Evolutionary conservation across 805 yeast genomes (phyloP), one percentile per base, ranked within the genome.

Genomic region (Suhomyces sp.): DNA sequence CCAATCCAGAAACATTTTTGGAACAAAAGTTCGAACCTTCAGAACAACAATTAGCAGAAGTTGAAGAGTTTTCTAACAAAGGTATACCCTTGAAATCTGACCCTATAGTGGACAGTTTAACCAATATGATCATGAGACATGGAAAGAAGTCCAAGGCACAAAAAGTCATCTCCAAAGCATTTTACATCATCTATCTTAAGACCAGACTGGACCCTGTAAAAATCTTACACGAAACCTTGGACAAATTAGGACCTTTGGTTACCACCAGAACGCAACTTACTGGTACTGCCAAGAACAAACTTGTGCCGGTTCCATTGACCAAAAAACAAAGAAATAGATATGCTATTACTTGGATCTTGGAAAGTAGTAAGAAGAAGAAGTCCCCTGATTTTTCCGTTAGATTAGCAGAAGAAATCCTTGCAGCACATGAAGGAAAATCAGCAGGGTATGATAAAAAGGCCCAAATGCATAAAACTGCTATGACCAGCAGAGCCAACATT

Each of bases 281-380:
- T 3, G 93, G 93, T 39, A 83, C 83, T 37, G 97, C 97, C 28
- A 87, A 90, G 57, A 80, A 81, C 41, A 74, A 76, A 40, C 73
- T 80, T 25, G 82, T 87, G 33, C 98, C 98, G 4, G 79, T 76
- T 23, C 95, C 97, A 7, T 69, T 91, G 51, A 79, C 77, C 32
- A 79, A 77, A 51, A 80, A 88, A 63, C 95, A 88, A 63, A 76
- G 98, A 60, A 70, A 78, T 49, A 77, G 96, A 61, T 78, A 77
- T 52, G 96, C 98, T 2, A 85, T 95, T 71, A 63, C 70, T 46
- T 93, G 98, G 98, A 83, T 93, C 32, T 61, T 88, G 36, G 96
- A 87, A 41, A 88, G 95, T 14, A 77, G 95, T 25, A 74, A 79
- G 40, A 81, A 83, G 52, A 81, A 95, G 58, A 81, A 79, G 30